Evolutionary conservation across 805 yeast genomes (phyloP), one percentile per base, ranked within the genome.

Genomic region (Spencermartinsiella europaea): DNA sequence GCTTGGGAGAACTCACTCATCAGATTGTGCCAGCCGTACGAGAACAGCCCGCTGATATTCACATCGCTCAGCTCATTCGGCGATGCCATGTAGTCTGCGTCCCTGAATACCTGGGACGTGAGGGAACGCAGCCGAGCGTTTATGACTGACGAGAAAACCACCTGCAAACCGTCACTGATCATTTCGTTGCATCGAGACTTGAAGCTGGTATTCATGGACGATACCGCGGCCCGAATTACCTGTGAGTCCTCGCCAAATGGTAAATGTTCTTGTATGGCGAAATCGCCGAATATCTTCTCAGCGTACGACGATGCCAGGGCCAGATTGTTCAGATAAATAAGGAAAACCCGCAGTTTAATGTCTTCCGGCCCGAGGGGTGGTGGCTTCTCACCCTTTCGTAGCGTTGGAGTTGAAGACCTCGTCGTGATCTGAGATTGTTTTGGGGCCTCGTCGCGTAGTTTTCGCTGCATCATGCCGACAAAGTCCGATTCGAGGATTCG

Each of bases 251-350:
- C 55, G 4, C 45, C 59, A 42, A 62, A 59, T 14, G 63, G 61
- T 5, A 59, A 19, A 16, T 49, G 44, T 8, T 52, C 55, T 21
- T 51, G 60, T 17, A 53, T 48, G 21, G 60, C 59, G 34, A 77
- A 52, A 40, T 76, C 75, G n/a, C 62, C 66, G 7, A 80, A 54
- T 34, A 86, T 64, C 47, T 76, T 78, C 10, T 66, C 62, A 28
- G 85, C 70, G 57, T 86, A 85, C 5, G 69, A 72, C 19, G 76
- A 73, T 20, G 85, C 80, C 37, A 81, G 66, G 8, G 83, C 79
- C 3, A 89, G 69, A 1, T 95, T 81, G 64, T 91, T 90, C 49
- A 89, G 68, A 48, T 83, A 77, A 1, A 85, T 68, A 35, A 88
- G 66, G 59, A 79, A 89, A 14, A 50, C 77, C 27, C 78, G 73